Percentiles rank a stretch among this genome's conserved stretches.
Evolutionary conservation across 2,329 filamentous ascomycete species (phyloP).

Genomic region (Aspergillus sp.): DNA sequence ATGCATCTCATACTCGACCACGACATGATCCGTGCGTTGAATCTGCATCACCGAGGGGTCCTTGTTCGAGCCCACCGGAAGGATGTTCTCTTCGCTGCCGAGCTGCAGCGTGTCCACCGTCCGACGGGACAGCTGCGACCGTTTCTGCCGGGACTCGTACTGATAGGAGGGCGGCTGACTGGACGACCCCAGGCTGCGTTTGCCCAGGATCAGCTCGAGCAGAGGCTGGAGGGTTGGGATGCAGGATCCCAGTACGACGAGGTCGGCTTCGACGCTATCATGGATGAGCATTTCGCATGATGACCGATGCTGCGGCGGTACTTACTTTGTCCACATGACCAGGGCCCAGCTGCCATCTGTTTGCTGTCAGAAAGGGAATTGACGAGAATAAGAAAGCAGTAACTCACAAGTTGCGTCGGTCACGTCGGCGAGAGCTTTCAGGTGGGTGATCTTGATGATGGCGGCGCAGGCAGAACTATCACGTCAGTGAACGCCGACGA

Average conservation of each 20-base stretch:
- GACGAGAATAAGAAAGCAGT: not conserved
- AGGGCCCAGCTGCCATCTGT: conserved; percentile 35
- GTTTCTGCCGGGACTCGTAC: not conserved
- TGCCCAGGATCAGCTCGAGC: conserved; percentile 23
- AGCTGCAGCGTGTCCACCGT: conserved; percentile 5
- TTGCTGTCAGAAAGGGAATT: not conserved
- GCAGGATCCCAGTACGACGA: conserved; percentile 34
- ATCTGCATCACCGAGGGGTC: conserved; percentile 9
- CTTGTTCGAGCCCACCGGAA: conserved; percentile 3
- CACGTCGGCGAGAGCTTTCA: conserved; percentile 25
- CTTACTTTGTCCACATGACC: conserved; percentile 47
- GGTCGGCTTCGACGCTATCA: conserved; percentile 29
- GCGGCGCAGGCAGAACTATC: conserved; percentile 29
- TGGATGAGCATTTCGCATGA: not conserved
- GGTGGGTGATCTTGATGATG: conserved; percentile 29
- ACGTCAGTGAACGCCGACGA: not conserved
- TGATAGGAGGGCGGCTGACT: conserved; percentile 8
- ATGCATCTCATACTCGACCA: conserved; percentile 19
- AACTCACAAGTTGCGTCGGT: conserved; percentile 32
- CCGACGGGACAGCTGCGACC: not conserved
- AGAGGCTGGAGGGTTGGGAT: conserved; percentile 35
- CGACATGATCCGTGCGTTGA: conserved; percentile 22
- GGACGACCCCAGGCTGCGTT: conserved; percentile 5
- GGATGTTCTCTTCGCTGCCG: conserved; percentile 20
- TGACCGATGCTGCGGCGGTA: not conserved